Base-by-base conservation (phyloP, 768 basidiomycete species). In the Dioszegia hungarica region DNA sequence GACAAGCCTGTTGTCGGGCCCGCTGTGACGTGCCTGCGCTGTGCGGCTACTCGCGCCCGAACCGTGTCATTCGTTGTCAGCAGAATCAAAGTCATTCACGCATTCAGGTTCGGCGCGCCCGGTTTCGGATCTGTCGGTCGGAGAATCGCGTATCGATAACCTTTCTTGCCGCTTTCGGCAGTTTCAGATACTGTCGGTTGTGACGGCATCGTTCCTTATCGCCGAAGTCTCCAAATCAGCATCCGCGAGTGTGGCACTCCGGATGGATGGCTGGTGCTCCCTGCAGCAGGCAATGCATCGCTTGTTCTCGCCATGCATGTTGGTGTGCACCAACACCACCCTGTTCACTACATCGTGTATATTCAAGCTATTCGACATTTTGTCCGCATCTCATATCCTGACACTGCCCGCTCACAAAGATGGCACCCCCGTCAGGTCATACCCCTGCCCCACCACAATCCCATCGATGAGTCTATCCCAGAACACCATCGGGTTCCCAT, bases 391-490 rank as follows among this genome's bases (percentile, higher is more conserved):
- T 15, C 50, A 22, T 9, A 8, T 9, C 10, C 10, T 14, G n/a
- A 6, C 22, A 45, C 6, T 6, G 5, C 17, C 9, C 29, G 28
- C 24, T 29, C 28, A 55, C 10, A 41, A 28, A 3, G 41, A 27
- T 17, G 34, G 36, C n/a, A 20, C 40, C 8, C 40, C 43, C 20
- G 19, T 45, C 12, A 34, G 41, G 34, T 37, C 54, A 44, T 45
- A 45, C 20, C 54, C 54, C 33, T 45, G 41, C 11, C 44, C 54
- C 9, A 44, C 54, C 33, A 55, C 44, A 14, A 55, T 52, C 20
- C 61, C 53, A 54, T 64, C 62, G 12, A 64, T 52, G 28, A 64
- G 47, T 17, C 54, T 57, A 25, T 64, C 47, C 62, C 62, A 64
- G 34, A 47, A 64, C 20, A 61, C 47, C 4, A 43, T 43, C 37